Evolutionary conservation across 2,329 filamentous ascomycete species (phyloP), one percentile per base, ranked within the genome.

Genomic region (Tolypocladium paradoxum): DNA sequence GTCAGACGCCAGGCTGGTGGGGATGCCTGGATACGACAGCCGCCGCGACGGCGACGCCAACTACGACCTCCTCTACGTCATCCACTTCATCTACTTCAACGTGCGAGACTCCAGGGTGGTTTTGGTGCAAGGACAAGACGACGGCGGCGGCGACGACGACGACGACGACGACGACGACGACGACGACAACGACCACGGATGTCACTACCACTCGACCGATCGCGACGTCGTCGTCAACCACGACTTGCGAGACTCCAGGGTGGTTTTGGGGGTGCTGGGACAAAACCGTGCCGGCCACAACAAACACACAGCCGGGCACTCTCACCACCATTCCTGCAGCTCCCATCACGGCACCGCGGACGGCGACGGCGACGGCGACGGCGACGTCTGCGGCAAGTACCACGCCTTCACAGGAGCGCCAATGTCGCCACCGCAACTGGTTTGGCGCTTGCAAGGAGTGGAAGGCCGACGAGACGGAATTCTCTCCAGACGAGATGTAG

Each of bases 1-100:
- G 91, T 71, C 80, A 93, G 68, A 96, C 91, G 1, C 91, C 91
- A 31, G 90, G 91, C 6, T 96, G 91, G 91, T 95, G 86, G 85
- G 89, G 88, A 24, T 90, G 83, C 64, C 71, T 88, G 38, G 86
- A 89, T 59, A 77, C 77, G 3, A 85, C 83, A 0, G 76, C 74
- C 2, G 71, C 71, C 7, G 69, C 63, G 8, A 63, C 65, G n/a
- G 56, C 57, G 12, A 63, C 60, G 16, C 70, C 69, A 24, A 66
- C 69, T 0, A 69, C 73, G 3, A 73, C 73, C 14, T 33, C 73
- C 14, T 33, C 56, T 27, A 74, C 77, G 0, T 74, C 74, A 0
- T 72, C 70, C 5, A 76, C 69, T 0, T 73, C 70, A 4, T 68
- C 65, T 54, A 79, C 74, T n/a, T 77, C 76, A 2, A 83, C 78